Evolutionary conservation across 1,139 yeast genomes (phyloP).

Genomic region (Taiozyma sp.): DNA sequence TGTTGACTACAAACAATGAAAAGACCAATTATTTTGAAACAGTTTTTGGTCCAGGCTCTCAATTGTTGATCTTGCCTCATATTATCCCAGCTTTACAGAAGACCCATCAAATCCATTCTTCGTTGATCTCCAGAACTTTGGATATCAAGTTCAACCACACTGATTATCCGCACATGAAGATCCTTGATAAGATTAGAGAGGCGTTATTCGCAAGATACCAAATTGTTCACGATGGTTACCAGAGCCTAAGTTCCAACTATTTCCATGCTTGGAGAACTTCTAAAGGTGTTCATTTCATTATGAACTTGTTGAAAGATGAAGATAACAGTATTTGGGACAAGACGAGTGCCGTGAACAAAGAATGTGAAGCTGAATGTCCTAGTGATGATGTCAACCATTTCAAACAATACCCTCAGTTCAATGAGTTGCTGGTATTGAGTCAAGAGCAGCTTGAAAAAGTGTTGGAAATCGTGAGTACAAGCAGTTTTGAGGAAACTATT

Average conservation of each 20-base stretch:
- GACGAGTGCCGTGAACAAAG: slow-evolving; percentile 16
- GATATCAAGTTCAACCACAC: slow-evolving; percentile 24
- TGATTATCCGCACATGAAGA: slow-evolving; percentile 1
- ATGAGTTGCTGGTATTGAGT: slow-evolving; percentile 14
- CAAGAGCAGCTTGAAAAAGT: slow-evolving; percentile 11
- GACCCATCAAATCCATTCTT: slow-evolving; percentile 17
- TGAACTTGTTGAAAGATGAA: slow-evolving; percentile 25
- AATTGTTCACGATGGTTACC: slow-evolving; percentile 20
- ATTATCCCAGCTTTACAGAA: slow-evolving; percentile 19
- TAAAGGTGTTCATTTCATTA: slow-evolving; percentile 30
- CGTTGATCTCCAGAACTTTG: slow-evolving; percentile 21
- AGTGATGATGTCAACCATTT: slow-evolving; percentile 15
- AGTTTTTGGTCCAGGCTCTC: slow-evolving; percentile 21
- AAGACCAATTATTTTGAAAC: slow-evolving; percentile 23
- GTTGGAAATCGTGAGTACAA: slow-evolving; percentile 8
- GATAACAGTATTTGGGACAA: slow-evolving; percentile 27
- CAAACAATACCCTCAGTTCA: slow-evolving; percentile 14
- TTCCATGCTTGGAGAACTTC: slow-evolving; percentile 49
- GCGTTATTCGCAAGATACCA: slow-evolving; percentile 18
- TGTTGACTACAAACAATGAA: slow-evolving; percentile 20
- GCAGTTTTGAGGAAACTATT: slow-evolving; percentile 13
- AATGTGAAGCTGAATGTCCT: slow-evolving; percentile 8
- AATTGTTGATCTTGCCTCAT: slow-evolving; percentile 18
- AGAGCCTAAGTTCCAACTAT: slow-evolving; percentile 32
- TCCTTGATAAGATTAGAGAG: slow-evolving; percentile 8